These are phyloP conservation scores for Pisolithus microcarpus DNA, from an alignment of 768 basidiomycete species.

Conservation along the genomic window DNA sequence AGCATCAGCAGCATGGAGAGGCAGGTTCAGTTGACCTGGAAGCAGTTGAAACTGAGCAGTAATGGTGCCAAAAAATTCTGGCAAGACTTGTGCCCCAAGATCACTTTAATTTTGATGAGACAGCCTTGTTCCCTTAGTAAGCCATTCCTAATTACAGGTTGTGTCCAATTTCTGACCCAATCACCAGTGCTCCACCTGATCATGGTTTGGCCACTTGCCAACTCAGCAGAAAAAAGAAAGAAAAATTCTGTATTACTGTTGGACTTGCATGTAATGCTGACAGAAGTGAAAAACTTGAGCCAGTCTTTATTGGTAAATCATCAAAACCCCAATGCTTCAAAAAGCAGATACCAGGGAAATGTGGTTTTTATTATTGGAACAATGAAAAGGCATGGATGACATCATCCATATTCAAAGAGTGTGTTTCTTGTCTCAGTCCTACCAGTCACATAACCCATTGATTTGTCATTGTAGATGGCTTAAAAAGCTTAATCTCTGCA, in stretches of 20 bases:
- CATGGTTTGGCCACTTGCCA: no score
- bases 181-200: no score
- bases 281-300: conserved; percentile 26
- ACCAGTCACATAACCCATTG: no score
- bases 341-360: conserved; percentile 12
- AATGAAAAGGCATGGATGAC: no score
- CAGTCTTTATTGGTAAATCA: conserved; percentile 31
- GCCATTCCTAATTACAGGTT: no score
- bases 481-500: no score
- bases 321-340: conserved; percentile 28
- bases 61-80: not conserved
- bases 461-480: no score
- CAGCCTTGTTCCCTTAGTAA: not conserved
- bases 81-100: not conserved
- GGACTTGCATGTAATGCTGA: conserved; percentile 7
- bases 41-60: not conserved
- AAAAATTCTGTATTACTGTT: conserved; percentile 11
- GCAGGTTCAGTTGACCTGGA: not conserved
- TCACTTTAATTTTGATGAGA: not conserved
- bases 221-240: conserved; percentile 14
- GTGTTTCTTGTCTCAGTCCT: no score
- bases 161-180: no score
- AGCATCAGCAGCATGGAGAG: not conserved
- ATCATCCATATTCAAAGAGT: no score
- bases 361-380: no score